phyloP scores from a whole-genome alignment of 805 yeast species.

The Wickerhamomyces pijperi region DNA sequence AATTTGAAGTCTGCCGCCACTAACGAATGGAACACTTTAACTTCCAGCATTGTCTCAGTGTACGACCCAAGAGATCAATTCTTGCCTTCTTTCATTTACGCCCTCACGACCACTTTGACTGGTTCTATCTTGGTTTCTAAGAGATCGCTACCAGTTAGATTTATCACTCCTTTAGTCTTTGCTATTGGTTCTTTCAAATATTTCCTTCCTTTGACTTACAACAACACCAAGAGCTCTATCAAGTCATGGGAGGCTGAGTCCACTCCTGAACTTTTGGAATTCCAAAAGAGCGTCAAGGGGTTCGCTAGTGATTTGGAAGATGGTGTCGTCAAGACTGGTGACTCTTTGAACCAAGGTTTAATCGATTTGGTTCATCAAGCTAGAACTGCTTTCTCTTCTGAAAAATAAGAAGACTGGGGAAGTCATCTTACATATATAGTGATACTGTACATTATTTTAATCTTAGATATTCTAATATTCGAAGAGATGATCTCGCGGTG shows the following conservation, averaged over 20 bases:
- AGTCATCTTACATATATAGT: too few relatives aligned
- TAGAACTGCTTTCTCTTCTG: constrained; percentile 9
- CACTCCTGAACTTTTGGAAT: constrained; percentile 25
- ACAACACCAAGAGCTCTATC: constrained; percentile 20
- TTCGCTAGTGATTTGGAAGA: constrained; percentile 11
- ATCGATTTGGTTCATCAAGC: constrained; percentile 12
- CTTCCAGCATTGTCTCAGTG: constrained; percentile 10
- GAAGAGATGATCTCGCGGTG: too few relatives aligned
- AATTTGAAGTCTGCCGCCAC: constrained; percentile 15
- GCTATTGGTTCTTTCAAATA: constrained; percentile 33
- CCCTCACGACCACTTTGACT: constrained; percentile 41
- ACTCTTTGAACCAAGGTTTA: constrained; percentile 9
- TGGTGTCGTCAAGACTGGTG: neutral
- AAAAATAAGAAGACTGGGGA: neutral
- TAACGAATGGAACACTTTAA: constrained; percentile 15
- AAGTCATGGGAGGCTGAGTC: constrained; percentile 22
- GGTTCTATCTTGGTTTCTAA: constrained; percentile 45
- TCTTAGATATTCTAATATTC: too few relatives aligned
- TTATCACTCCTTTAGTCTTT: constrained; percentile 37
- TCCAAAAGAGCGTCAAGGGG: constrained; percentile 16
- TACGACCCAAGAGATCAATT: constrained; percentile 19
- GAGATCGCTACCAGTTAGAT: constrained; percentile 37
- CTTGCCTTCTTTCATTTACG: constrained; percentile 43
- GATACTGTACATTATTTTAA: too few relatives aligned
- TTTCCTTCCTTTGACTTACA: constrained; percentile 40